Evolutionary conservation across 2,329 filamentous ascomycete genomes (phyloP).

Genomic region (Hymenoscyphus scutula): DNA sequence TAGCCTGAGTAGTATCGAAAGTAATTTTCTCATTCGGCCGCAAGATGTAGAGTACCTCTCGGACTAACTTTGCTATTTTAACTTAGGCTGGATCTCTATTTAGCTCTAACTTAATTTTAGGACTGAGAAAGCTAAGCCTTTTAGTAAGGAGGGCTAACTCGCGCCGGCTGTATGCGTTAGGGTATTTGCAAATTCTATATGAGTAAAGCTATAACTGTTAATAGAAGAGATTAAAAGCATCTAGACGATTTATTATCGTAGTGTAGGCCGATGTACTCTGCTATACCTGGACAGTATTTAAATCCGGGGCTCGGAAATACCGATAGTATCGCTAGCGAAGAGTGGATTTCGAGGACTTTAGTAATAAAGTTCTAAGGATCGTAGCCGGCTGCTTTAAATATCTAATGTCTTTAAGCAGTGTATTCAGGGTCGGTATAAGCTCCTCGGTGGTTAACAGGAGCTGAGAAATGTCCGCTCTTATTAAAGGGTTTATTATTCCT

Average conservation of each 20-base stretch:
- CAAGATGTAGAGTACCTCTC: no score
- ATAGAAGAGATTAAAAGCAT: conserved; percentile 15
- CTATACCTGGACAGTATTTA: conserved; percentile 9
- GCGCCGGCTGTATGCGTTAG: conserved; percentile 12
- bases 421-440: conserved; percentile 18
- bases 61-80: background rate
- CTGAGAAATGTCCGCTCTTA: background rate
- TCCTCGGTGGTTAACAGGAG: conserved; percentile 11
- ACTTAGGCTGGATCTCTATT: no score
- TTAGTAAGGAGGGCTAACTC: conserved; percentile 13
- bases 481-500: conserved; percentile 10
- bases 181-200: conserved; percentile 12
- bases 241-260: conserved; percentile 2
- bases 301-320: conserved; percentile 7
- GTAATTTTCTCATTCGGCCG: no score
- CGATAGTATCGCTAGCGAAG: conserved; percentile 8
- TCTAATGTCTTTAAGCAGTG: conserved; percentile 17
- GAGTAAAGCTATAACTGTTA: conserved; percentile 16
- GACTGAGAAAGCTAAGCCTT: conserved; percentile 10
- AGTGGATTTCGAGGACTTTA: conserved; percentile 8
- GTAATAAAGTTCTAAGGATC: conserved; percentile 4
- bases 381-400: conserved; percentile 39
- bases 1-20: no score
- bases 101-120: background rate
- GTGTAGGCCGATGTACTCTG: conserved; percentile 9